Base-by-base conservation (phyloP, 371 early-diverging fungal species). In the Mortierella sp. region DNA sequence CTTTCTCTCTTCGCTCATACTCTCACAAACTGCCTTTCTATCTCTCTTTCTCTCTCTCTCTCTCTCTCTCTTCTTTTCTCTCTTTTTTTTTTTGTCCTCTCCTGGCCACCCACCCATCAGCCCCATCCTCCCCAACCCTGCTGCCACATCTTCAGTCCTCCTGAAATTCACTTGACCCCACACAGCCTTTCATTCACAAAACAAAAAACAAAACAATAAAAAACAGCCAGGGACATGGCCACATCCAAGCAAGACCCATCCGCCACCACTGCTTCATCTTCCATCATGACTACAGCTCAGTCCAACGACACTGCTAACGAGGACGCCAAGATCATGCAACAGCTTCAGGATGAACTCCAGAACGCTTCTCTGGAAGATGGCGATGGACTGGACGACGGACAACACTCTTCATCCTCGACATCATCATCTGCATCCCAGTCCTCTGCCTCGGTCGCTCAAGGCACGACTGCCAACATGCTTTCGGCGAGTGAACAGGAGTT, bases 401-500 rank as follows among this genome's bases (percentile, higher is more conserved):
- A 21, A 14, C 62, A 69, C 11, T 61, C 76, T 1, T 37, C 66
- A 7, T 64, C 69, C 9, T 57, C 69, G 1, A 21, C 66, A 25
- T 45, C 72, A 0, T 60, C 69, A 45, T 12, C 53, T 26, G 26
- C 21, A 12, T 53, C 53, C 9, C 3, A 4, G 21, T 37, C 37
- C 37, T 37, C 37, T 37, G 37, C 9, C 37, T 37, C 37, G 9
- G 37, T 9, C 5, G n/a, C 50, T 16, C 57, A 19, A 18, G 51
- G 58, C 16, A 19, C 30, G 14, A 44, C 43, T 25, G 83, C 84
- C 26, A 88, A 88, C 62, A 72, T 72, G 23, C 68, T 88, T 7
- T 72, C 81, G 28, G 84, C 87, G 16, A 64, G 74, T 45, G 85
- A 86, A 66, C 88, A 88, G 63, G 87, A 84, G 61, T 65, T 70